Conservation (phyloP, 345 rosid genomes). For the Populus tremula region DNA sequence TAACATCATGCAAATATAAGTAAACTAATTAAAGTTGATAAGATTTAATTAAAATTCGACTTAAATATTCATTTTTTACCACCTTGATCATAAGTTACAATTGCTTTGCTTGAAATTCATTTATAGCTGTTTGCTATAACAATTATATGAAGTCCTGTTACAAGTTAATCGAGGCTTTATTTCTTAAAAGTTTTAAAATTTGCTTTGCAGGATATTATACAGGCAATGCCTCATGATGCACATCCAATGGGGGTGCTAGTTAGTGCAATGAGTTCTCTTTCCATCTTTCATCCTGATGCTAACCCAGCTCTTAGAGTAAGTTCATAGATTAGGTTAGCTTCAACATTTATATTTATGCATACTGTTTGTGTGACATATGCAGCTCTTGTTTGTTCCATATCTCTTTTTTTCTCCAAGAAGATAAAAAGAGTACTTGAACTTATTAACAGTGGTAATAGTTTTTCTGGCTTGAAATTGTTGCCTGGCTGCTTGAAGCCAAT, state of each 20-base stretch:
- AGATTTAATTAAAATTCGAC: too few species aligned
- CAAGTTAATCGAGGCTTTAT: neutral
- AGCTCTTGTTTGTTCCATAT: neutral
- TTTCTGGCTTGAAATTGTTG: neutral
- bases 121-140: neutral
- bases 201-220: conserved; percentile 77
- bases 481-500: neutral
- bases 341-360: neutral
- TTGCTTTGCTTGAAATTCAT: neutral
- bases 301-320: conserved; percentile 95
- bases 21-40: too few species aligned
- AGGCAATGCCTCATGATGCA: conserved; percentile 97
- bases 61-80: too few species aligned
- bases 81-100: neutral
- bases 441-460: neutral
- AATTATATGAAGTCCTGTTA: neutral
- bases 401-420: neutral
- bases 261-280: conserved; percentile 97
- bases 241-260: conserved; percentile 98
- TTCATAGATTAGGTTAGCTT: conserved; percentile 9
- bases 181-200: conserved; percentile 5
- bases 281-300: conserved; percentile 96
- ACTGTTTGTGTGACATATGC: neutral
- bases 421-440: neutral
- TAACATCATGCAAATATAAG: too few species aligned